These are phyloP conservation scores for Kwoniella sp. DNA, from an alignment of 768 basidiomycete genomes.

Conservation along the genomic window DNA sequence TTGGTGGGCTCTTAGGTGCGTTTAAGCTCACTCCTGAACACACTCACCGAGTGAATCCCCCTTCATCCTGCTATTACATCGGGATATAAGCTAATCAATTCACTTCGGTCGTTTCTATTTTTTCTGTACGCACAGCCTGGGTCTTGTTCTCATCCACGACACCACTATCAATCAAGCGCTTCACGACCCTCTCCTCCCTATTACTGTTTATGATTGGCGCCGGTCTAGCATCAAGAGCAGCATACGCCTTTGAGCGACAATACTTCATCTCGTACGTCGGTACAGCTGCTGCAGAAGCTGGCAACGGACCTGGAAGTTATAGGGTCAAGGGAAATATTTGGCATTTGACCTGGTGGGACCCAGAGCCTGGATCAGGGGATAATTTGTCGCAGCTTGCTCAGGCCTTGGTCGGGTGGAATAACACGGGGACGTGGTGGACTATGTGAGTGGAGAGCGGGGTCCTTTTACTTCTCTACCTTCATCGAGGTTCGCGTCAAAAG, in stretches of 20 bases:
- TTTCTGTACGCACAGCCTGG: slow-evolving; percentile 22
- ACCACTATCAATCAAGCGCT: slow-evolving; percentile 68
- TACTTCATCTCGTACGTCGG: slow-evolving; percentile 68
- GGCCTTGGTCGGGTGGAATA: slow-evolving; percentile 81
- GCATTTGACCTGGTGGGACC: slow-evolving; percentile 62
- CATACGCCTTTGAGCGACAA: slow-evolving; percentile 70
- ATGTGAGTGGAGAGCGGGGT: slow-evolving; percentile 23
- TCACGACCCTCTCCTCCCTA: slow-evolving; percentile 86
- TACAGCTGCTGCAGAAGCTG: slow-evolving; percentile 60
- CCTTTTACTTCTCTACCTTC: too few species aligned
- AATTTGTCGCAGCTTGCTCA: slow-evolving; percentile 63
- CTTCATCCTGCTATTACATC: too few species aligned
- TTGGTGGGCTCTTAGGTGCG: slow-evolving; percentile 69
- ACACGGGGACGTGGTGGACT: slow-evolving; percentile 64
- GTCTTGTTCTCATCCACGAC: slow-evolving; percentile 29
- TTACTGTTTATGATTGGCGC: slow-evolving; percentile 86
- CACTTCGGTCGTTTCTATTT: neutral
- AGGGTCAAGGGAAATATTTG: slow-evolving; percentile 76
- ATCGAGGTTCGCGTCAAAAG: too few species aligned
- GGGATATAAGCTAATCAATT: neutral
- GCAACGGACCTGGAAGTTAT: slow-evolving; percentile 76
- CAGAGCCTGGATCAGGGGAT: slow-evolving; percentile 27
- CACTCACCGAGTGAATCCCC: too few species aligned
- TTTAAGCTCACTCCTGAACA: neutral
- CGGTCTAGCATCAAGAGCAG: slow-evolving; percentile 80